phyloP scores from a whole-genome alignment of 225 moss, liverwort and hornwort genomes.

The Polytrichum commune region DNA sequence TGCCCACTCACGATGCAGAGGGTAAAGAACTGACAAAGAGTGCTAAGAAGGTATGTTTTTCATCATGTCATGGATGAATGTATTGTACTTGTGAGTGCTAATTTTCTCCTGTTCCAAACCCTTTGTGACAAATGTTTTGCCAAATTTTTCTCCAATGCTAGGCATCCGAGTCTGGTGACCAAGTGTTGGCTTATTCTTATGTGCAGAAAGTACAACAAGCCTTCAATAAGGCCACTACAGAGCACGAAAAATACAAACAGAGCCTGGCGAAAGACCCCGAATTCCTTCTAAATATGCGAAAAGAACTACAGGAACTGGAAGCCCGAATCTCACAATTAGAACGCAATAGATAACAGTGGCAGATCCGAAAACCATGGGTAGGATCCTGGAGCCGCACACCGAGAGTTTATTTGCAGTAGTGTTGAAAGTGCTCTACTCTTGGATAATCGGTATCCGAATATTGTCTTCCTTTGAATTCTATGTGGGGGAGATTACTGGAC shows the following conservation, averaged over 20 bases:
- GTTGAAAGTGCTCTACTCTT: too few relatives aligned
- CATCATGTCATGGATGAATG: neutral
- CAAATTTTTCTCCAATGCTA: neutral
- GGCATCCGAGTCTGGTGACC: neutral
- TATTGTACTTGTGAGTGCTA: neutral
- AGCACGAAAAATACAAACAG: slow-evolving; percentile 40
- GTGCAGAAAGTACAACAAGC: slow-evolving; percentile 40
- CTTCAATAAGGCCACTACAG: slow-evolving; percentile 36
- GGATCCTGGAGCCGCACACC: too few relatives aligned
- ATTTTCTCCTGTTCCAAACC: neutral
- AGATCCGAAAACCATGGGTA: too few relatives aligned
- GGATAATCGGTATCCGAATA: too few relatives aligned
- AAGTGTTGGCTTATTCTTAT: slow-evolving; percentile 3
- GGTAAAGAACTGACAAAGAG: slow-evolving; percentile 67
- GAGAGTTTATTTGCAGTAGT: too few relatives aligned
- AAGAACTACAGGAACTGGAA: slow-evolving; percentile 38
- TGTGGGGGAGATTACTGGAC: too few relatives aligned
- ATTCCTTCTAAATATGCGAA: slow-evolving; percentile 34
- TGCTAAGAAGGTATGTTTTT: slow-evolving; percentile 34
- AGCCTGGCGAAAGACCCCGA: slow-evolving; percentile 34
- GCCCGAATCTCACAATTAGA: slow-evolving; percentile 28
- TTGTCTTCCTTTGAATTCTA: too few relatives aligned
- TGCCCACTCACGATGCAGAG: slow-evolving; percentile 67
- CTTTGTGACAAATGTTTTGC: neutral
- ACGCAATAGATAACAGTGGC: slow-evolving; percentile 18